Evolutionary conservation across 768 basidiomycete genomes (phyloP).

Genomic region (Macrolepiota albuminosa): DNA sequence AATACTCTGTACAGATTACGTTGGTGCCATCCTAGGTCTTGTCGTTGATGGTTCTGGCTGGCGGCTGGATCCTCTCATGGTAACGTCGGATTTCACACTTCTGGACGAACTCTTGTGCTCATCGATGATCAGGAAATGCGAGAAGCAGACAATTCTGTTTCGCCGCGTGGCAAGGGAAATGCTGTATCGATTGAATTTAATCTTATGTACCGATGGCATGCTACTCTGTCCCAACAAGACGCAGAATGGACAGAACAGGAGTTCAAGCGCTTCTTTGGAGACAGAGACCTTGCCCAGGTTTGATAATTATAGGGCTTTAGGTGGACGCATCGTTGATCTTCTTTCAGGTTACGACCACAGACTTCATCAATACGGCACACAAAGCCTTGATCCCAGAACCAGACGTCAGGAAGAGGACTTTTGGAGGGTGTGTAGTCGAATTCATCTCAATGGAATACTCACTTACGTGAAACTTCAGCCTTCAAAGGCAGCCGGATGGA

Average conservation of each 20-base stretch:
- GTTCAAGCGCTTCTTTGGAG: constrained; percentile 42
- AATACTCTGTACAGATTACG: constrained; percentile 46
- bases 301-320: neutral
- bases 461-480: constrained; percentile 23
- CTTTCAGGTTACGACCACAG: constrained; percentile 27
- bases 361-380: constrained; percentile 33
- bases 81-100: constrained; percentile 20
- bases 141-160: constrained; percentile 43
- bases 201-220: constrained; percentile 61
- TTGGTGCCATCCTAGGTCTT: constrained; percentile 69
- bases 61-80: constrained; percentile 67
- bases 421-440: constrained; percentile 37
- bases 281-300: constrained; percentile 36
- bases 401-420: constrained; percentile 49
- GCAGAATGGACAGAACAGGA: constrained; percentile 45
- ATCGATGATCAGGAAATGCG: constrained; percentile 40
- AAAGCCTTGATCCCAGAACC: constrained; percentile 23
- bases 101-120: neutral
- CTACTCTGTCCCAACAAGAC: constrained; percentile 52
- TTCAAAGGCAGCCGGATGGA: constrained; percentile 47
- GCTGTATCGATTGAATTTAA: constrained; percentile 77
- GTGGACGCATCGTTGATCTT: neutral
- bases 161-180: constrained; percentile 69
- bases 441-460: neutral
- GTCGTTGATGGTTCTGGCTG: constrained; percentile 59